These are phyloP conservation scores for Ogataea ramenticola DNA, from an alignment of 805 yeast species.

Conservation along the genomic window DNA sequence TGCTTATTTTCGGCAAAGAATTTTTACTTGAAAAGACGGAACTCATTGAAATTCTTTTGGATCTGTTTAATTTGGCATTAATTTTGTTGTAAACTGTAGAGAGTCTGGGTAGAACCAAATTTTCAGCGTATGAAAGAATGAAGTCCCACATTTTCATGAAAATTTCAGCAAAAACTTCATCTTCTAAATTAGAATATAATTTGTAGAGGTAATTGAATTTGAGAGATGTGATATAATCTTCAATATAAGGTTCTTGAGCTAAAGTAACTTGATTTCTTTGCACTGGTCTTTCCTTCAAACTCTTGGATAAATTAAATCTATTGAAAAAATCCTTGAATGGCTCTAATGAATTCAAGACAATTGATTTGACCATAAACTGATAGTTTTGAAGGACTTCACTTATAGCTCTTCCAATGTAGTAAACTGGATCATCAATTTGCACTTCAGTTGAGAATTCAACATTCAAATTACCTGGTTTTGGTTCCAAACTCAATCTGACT, in stretches of 20 bases:
- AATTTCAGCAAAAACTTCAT: constrained; percentile 22
- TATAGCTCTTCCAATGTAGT: constrained; percentile 70
- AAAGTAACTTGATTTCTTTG: background rate
- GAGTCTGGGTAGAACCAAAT: constrained; percentile 65
- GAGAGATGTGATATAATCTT: constrained; percentile 16
- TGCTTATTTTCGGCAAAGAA: background rate
- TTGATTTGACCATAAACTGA: constrained; percentile 57
- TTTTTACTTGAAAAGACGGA: background rate
- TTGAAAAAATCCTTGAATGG: constrained; percentile 45
- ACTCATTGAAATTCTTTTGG: constrained; percentile 1
- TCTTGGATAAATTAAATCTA: constrained; percentile 17
- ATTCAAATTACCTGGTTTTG: constrained; percentile 48
- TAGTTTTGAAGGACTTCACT: constrained; percentile 56
- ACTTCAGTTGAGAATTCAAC: constrained; percentile 70
- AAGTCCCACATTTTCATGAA: constrained; percentile 65
- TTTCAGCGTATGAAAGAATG: constrained; percentile 62
- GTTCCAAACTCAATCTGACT: constrained; percentile 18
- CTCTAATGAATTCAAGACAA: constrained; percentile 67
- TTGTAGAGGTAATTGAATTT: constrained; percentile 15
- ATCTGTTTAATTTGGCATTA: background rate
- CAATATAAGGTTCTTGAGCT: constrained; percentile 15
- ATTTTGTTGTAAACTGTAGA: constrained; percentile 17
- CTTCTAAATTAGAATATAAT: constrained; percentile 23
- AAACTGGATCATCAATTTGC: constrained; percentile 74
- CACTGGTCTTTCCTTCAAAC: constrained; percentile 15